Base-by-base conservation (phyloP, 1,284 basidiomycete genomes). In the Sanghuangporus sanghuang region DNA sequence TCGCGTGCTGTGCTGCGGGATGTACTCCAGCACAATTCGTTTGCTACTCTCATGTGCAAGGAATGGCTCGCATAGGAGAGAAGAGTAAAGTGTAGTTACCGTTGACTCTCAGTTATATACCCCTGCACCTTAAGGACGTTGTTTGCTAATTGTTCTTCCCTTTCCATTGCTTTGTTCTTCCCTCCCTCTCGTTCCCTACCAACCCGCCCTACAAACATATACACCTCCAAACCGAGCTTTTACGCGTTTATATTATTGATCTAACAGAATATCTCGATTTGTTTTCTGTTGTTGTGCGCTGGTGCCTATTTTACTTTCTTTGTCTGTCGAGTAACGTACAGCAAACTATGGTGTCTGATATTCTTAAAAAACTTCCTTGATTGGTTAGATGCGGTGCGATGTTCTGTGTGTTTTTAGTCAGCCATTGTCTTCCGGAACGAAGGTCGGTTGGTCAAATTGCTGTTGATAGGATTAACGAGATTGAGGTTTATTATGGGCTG, bases 81-180 rank as follows among this genome's bases (percentile, higher is more conserved):
- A 23, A 16, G 35, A 59, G n/a, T 32, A 14, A 40, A 38, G 40
- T 59, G 44, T 21, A 16, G 14, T 54, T 5, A 21, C 14, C 35
- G 53, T 54, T n/a, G 23, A 18, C 35, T 35, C 58, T 49, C 36
- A 27, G 50, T 49, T 38, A 50, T 48, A 59, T 59, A 59, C 58
- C 58, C 58, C 12, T 49, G 8, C 42, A 59, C 40, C 36, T 27
- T 48, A 59, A 59, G 42, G 46, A 49, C 58, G 11, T 39, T 59
- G 42, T 48, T 50, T 27, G 5, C 35, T 48, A 57, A 57, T 57
- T 7, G 21, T 38, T 59, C 42, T 49, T 59, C 14, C 36, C 32
- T 50, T 50, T 40, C 46, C 16, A 18, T 59, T 44, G 7, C 39
- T 21, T 52, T 23, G 35, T 52, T 35, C 3, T 12, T 52, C 7